Conservation (phyloP, 352 stramenopile genomes). For the Phytophthora cactorum region DNA sequence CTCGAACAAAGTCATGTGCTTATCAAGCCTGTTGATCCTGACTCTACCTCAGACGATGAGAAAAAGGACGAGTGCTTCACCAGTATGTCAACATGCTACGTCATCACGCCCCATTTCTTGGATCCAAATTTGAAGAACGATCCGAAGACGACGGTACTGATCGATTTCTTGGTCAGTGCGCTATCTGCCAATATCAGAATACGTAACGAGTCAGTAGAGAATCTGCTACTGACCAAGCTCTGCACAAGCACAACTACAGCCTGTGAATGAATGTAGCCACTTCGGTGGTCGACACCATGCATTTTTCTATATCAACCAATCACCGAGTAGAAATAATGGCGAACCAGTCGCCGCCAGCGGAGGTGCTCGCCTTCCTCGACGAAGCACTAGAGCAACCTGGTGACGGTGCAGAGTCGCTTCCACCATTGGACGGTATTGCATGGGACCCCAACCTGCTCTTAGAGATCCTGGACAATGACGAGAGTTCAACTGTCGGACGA, state of each 20-base stretch:
- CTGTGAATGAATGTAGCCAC: slow-evolving; percentile 12
- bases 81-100: slow-evolving; percentile 58
- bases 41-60: slow-evolving; percentile 1
- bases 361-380: slow-evolving; percentile 22
- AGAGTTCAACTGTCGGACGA: neutral
- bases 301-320: neutral
- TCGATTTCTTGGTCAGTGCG: slow-evolving; percentile 49
- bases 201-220: slow-evolving; percentile 55
- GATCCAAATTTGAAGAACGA: slow-evolving; percentile 36
- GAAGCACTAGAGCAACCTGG: slow-evolving; percentile 6
- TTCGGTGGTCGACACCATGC: slow-evolving; percentile 14
- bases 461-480: neutral
- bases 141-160: slow-evolving; percentile 35
- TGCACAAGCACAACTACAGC: slow-evolving; percentile 19
- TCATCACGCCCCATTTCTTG: slow-evolving; percentile 54
- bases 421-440: neutral
- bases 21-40: slow-evolving; percentile 40
- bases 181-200: slow-evolving; percentile 38
- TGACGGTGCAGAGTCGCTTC: neutral
- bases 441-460: slow-evolving; percentile 11
- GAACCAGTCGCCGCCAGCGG: slow-evolving; percentile 1
- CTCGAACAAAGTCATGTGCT: slow-evolving; percentile 65
- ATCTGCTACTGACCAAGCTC: slow-evolving; percentile 39
- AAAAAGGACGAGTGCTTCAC: slow-evolving; percentile 36
- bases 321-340: neutral